A percentile compares a stretch with the other conserved stretches of the same genome.
phyloP scores from a whole-genome alignment of 176 grass and related monocot genomes.

The Saccharum spontaneum region DNA sequence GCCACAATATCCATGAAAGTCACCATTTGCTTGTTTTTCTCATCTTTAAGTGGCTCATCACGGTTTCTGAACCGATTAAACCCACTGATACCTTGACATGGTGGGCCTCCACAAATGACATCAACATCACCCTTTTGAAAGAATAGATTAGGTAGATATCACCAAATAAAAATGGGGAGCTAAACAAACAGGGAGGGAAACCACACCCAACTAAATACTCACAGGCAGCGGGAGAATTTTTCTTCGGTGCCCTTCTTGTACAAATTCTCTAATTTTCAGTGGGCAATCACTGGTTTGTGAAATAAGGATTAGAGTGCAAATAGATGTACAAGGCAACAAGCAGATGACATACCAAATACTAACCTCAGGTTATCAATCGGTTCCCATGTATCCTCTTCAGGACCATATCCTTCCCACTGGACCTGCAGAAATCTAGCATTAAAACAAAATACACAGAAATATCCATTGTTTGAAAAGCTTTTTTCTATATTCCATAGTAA shows the following conservation, averaged over 20 bases:
- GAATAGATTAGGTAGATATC: no score
- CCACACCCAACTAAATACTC: constrained; percentile 4
- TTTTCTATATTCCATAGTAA: neutral
- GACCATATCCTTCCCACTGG: constrained; percentile 80
- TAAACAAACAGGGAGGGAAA: neutral
- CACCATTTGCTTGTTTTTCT: constrained; percentile 88
- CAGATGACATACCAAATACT: neutral
- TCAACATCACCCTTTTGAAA: constrained; percentile 65
- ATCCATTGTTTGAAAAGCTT: neutral
- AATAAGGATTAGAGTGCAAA: constrained; percentile 27
- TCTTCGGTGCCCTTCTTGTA: constrained; percentile 47
- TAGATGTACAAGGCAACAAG: neutral
- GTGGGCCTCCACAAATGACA: constrained; percentile 84
- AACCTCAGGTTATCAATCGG: constrained; percentile 78
- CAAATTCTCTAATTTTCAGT: constrained; percentile 73
- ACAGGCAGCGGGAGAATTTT: constrained; percentile 82
- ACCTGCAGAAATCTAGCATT: constrained; percentile 44
- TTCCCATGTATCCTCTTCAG: constrained; percentile 85
- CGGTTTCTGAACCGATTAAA: constrained; percentile 86
- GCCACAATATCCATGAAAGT: constrained; percentile 81
- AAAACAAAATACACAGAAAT: neutral
- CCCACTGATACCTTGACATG: constrained; percentile 89
- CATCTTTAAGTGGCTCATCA: constrained; percentile 63
- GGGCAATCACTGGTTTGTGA: constrained; percentile 52
- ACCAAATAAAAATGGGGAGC: no score